These are phyloP conservation scores for Syncephalastrum contaminatum DNA, from an alignment of 371 early-diverging fungal species.

Conservation along the genomic window DNA sequence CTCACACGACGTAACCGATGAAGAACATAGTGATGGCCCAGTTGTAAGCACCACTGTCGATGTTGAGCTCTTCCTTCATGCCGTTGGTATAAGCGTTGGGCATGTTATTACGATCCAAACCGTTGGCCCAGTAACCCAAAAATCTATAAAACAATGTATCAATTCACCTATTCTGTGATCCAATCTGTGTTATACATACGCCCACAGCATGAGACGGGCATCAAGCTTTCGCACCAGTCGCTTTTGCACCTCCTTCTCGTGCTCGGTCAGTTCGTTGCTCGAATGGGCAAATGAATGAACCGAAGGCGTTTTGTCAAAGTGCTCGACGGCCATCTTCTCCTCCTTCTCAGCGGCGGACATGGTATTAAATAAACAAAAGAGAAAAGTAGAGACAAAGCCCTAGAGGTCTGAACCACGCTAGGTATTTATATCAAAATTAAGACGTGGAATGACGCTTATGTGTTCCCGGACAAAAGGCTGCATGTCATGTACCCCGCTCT, in stretches of 20 bases:
- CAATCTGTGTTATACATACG: slow-evolving; percentile 17
- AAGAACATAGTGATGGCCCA: slow-evolving; percentile 50
- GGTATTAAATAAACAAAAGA: too few species aligned
- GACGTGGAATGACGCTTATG: too few species aligned
- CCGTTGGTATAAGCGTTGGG: slow-evolving; percentile 57
- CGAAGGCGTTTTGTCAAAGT: too few species aligned
- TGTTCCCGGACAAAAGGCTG: too few species aligned
- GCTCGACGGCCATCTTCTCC: too few species aligned
- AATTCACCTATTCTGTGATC: too few species aligned
- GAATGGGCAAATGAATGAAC: too few species aligned
- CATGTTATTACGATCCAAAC: slow-evolving; percentile 79
- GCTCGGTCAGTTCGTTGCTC: neutral
- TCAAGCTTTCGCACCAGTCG: slow-evolving; percentile 67
- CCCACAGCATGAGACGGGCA: slow-evolving; percentile 64
- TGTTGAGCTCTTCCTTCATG: slow-evolving; percentile 48
- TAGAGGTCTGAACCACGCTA: too few species aligned
- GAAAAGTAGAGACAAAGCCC: too few species aligned
- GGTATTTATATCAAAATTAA: too few species aligned
- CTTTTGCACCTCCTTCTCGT: slow-evolving; percentile 12
- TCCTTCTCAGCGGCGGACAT: too few species aligned
- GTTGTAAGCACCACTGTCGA: slow-evolving; percentile 52
- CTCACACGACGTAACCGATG: slow-evolving; percentile 20
- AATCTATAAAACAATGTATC: slow-evolving; percentile 16
- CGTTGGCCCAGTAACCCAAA: slow-evolving; percentile 69
- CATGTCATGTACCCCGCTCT: too few species aligned